Percentiles rank a stretch among this genome's conserved stretches.
Evolutionary conservation across 2,329 filamentous ascomycete genomes (phyloP).

Genomic region (Trichoderma lentiforme): DNA sequence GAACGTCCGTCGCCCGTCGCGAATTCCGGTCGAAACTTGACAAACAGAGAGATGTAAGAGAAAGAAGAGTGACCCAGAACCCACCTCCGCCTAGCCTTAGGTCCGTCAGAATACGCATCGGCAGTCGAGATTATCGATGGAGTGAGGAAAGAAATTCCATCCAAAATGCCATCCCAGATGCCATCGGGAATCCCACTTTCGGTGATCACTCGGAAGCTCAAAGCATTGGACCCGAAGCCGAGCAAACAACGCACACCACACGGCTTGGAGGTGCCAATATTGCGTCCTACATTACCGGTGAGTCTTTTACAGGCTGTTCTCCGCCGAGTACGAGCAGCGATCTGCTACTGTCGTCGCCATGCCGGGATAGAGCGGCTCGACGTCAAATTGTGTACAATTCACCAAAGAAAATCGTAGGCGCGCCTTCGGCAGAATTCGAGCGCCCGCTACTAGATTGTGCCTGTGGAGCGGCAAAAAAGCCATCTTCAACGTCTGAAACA

Average conservation of each 20-base stretch:
- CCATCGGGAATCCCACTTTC: conserved; percentile 22
- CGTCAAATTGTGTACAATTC: neutral
- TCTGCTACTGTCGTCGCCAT: neutral
- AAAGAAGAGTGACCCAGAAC: neutral
- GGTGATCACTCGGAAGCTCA: neutral
- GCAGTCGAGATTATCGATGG: conserved; percentile 30
- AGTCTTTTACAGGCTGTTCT: neutral
- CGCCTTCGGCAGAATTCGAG: neutral
- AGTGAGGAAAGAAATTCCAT: conserved; percentile 28
- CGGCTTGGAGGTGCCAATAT: neutral
- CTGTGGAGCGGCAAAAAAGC: neutral
- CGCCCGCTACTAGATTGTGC: neutral
- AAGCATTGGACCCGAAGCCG: neutral
- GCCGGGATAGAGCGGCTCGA: neutral
- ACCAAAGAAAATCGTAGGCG: neutral
- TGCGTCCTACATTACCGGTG: neutral
- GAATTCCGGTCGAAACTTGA: neutral
- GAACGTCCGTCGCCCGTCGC: neutral
- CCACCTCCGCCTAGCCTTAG: neutral
- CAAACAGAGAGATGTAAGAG: neutral
- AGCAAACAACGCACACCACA: neutral
- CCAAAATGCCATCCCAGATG: conserved; percentile 16
- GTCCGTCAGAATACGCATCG: conserved; percentile 28
- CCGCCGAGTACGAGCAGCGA: neutral
- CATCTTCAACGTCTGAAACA: neutral